Evolutionary conservation across 2,329 filamentous ascomycete species (phyloP).

Genomic region (Neophaeococcomyces aloes): DNA sequence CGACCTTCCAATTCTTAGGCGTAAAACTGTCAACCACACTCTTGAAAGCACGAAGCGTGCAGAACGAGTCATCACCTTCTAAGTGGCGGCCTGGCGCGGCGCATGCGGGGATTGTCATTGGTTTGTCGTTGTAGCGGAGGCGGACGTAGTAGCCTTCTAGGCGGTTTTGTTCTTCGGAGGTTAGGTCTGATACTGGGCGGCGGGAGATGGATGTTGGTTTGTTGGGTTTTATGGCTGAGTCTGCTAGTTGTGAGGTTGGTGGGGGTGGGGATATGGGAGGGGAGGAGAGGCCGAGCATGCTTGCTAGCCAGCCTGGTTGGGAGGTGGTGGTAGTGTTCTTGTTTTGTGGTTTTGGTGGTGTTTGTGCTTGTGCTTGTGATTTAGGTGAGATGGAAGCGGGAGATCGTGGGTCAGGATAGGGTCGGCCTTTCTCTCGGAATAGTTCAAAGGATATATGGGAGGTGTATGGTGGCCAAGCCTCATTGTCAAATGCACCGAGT

Average conservation of each 20-base stretch:
- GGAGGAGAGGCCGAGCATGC: constrained; percentile 24
- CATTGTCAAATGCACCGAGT: constrained; percentile 63
- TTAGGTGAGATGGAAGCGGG: constrained; percentile 20
- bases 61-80: constrained; percentile 76
- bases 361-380: constrained; percentile 25
- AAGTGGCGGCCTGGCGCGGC: constrained; percentile 67
- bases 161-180: constrained; percentile 45
- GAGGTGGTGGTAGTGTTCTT: neutral
- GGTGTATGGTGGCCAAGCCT: constrained; percentile 84
- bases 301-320: constrained; percentile 17
- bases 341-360: neutral
- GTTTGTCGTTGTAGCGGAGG: constrained; percentile 78
- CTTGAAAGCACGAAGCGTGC: constrained; percentile 88
- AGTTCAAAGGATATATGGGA: constrained; percentile 86
- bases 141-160: constrained; percentile 76
- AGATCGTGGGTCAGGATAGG: constrained; percentile 26
- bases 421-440: constrained; percentile 48
- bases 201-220: constrained; percentile 45
- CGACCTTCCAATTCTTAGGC: constrained; percentile 63
- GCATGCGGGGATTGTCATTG: constrained; percentile 75
- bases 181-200: constrained; percentile 47
- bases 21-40: constrained; percentile 82
- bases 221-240: constrained; percentile 19
- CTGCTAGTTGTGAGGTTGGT: constrained; percentile 16
- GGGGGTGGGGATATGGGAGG: constrained; percentile 22